phyloP scores from a whole-genome alignment of 495 filamentous ascomycete genomes.

The Penicillium verhagenii region DNA sequence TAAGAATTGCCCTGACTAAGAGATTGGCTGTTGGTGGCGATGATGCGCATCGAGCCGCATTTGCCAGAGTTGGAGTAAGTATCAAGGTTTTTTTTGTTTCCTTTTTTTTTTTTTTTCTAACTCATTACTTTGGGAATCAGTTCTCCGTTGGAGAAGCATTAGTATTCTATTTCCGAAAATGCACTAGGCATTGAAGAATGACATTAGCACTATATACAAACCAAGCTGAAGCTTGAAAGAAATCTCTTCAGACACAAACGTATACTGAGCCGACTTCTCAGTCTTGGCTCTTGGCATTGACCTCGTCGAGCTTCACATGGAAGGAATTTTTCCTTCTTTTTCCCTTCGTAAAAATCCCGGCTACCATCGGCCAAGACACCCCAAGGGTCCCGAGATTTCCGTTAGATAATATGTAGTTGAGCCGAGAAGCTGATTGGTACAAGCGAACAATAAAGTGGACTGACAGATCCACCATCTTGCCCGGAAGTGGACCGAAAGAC shows the following conservation, averaged over 20 bases:
- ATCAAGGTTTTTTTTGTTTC: too few relatives aligned
- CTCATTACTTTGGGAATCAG: too few relatives aligned
- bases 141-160: too few relatives aligned
- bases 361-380: constrained; percentile 21
- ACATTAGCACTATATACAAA: too few relatives aligned
- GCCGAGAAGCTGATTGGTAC: constrained; percentile 14
- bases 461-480: not conserved
- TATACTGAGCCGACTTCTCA: too few relatives aligned
- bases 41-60: constrained; percentile 14
- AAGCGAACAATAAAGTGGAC: not conserved
- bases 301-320: too few relatives aligned
- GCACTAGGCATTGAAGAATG: too few relatives aligned
- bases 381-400: constrained; percentile 14
- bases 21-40: constrained; percentile 13
- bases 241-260: too few relatives aligned
- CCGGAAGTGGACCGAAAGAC: constrained; percentile 15
- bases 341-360: constrained; percentile 13
- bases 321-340: too few relatives aligned
- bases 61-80: not conserved
- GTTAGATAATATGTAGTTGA: constrained; percentile 22
- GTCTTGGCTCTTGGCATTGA: not conserved
- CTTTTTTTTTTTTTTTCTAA: too few relatives aligned
- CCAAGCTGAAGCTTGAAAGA: too few relatives aligned
- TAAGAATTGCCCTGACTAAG: constrained; percentile 14
- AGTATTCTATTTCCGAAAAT: too few relatives aligned